Base-by-base conservation (phyloP, 73 alveolate genomes). In the Paramecium sonneborni region DNA sequence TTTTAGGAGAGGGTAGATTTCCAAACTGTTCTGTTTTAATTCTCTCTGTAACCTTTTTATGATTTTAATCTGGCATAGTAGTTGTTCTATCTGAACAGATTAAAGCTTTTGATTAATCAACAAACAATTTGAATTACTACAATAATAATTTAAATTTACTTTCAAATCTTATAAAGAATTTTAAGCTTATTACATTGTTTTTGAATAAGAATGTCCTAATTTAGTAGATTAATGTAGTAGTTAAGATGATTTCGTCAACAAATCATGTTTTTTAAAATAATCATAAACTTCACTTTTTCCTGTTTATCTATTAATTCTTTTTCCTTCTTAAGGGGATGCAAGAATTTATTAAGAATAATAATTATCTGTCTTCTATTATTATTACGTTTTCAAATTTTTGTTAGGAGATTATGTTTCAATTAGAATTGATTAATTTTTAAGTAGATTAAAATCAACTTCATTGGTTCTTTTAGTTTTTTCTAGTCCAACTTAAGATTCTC, bases 251-350 rank as follows among this genome's bases (percentile, higher is more conserved):
- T 74, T 74, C 37, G 87, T 74, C 87, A 74, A 35, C 26, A 74
- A 37, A 21, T 74, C 87, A 74, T 74, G 87, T 10, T 39, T 74
- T 23, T 74, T 74, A 39, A 74, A 74, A 74, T 74, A 74, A 39
- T 74, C 87, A 74, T 37, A 74, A n/a, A 74, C 87, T 15, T 74
- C 87, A 18, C 87, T 74, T 35, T 74, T 74, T 34, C 55, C 87
- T 9, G 35, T 35, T 74, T 23, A 14, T 37, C 57, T 39, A 37
- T 34, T 21, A 10, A 74, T 74, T 74, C 67, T 74, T 74, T 39
- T 39, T 0, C 57, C 44, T 6, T 74, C 87, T 74, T 34, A 74
- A 28, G 87, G 87, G 10, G 87, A 74, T 12, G 37, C 86, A 10
- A 72, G 57, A n/a, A 72, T 7, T 8, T 15, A 15, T n/a, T 72